Evolutionary conservation across 805 yeast species (phyloP).

Genomic region (Ogataea paraovalis): DNA sequence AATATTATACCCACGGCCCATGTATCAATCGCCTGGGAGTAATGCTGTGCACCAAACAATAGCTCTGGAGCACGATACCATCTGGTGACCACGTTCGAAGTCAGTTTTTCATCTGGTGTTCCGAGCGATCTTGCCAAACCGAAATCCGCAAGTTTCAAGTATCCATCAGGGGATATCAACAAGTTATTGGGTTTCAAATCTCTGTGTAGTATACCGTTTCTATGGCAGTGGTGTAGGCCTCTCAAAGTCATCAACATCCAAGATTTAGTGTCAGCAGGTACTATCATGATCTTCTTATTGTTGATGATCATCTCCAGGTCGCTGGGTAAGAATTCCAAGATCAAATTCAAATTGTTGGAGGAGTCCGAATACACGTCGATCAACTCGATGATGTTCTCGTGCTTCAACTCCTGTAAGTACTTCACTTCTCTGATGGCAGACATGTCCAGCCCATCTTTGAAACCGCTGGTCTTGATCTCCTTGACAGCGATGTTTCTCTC

Average conservation of each 20-base stretch:
- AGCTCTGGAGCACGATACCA: slow-evolving; percentile 98
- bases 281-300: slow-evolving; percentile 70
- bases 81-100: slow-evolving; percentile 93
- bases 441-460: slow-evolving; percentile 97
- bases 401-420: slow-evolving; percentile 75
- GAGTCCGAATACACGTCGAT: slow-evolving; percentile 77
- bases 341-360: slow-evolving; percentile 67
- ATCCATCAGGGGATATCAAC: slow-evolving; percentile 81
- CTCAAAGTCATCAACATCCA: slow-evolving; percentile 94
- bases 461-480: slow-evolving; percentile 90
- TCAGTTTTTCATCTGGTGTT: slow-evolving; percentile 67
- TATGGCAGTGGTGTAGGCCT: slow-evolving; percentile 93
- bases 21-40: slow-evolving; percentile 83
- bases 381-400: slow-evolving; percentile 78
- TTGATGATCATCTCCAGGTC: slow-evolving; percentile 89
- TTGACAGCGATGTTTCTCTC: slow-evolving; percentile 78
- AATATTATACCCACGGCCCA: slow-evolving; percentile 98
- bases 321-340: slow-evolving; percentile 88
- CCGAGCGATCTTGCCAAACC: slow-evolving; percentile 89
- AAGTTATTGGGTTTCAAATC: slow-evolving; percentile 92
- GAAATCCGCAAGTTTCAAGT: slow-evolving; percentile 93
- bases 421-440: slow-evolving; percentile 93
- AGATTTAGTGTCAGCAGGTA: slow-evolving; percentile 82
- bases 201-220: slow-evolving; percentile 85
- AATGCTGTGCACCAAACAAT: slow-evolving; percentile 81